phyloP scores from a whole-genome alignment of 345 rosid species.

The Arabidopsis thaliana region TAIR10.1 NC_003071.7:14567501-14568000 shows the following conservation, averaged over 20 bases:
- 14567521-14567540: conserved; percentile 27
- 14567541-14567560: conserved; percentile 1
- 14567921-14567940: background rate
- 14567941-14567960: background rate
- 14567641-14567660: conserved; percentile 16
- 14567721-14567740: background rate
- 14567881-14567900: background rate
- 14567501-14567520: conserved; percentile 7
- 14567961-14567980: background rate
- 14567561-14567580: conserved; percentile 75
- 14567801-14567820: background rate
- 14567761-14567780: conserved; percentile 20
- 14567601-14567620: conserved; percentile 65
- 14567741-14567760: background rate
- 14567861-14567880: background rate
- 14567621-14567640: conserved; percentile 78
- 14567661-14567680: background rate
- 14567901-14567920: background rate
- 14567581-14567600: conserved; percentile 69
- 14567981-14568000: background rate
- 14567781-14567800: background rate
- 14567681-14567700: background rate
- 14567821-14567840: background rate
- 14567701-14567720: too few relatives aligned
- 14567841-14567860: background rate